Evolutionary conservation across 371 early-diverging fungal genomes (phyloP).

Genomic region (Rhizopus delemar): DNA sequence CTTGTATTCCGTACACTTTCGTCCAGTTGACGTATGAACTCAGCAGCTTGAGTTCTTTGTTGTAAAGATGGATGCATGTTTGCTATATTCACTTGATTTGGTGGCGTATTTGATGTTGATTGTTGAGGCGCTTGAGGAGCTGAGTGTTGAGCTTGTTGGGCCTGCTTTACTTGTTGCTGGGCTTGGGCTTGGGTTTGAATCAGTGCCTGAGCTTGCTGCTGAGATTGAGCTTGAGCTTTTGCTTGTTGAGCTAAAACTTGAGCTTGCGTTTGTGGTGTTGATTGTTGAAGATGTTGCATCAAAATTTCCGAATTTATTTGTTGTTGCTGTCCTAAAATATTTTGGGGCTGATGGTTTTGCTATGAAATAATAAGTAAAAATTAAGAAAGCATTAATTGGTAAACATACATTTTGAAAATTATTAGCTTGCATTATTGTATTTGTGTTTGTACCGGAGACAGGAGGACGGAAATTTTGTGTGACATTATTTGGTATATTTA

Average conservation of each 20-base stretch:
- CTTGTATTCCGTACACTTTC: slow-evolving; percentile 44
- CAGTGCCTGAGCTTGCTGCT: no score
- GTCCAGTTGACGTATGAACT: slow-evolving; percentile 46
- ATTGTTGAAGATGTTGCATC: slow-evolving; percentile 31
- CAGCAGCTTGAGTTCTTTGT: slow-evolving; percentile 35
- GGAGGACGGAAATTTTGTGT: slow-evolving; percentile 23
- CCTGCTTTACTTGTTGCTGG: slow-evolving; percentile 13
- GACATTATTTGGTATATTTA: slow-evolving; percentile 4
- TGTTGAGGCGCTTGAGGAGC: slow-evolving; percentile 22
- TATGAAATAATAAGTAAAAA: neutral
- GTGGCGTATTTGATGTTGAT: slow-evolving; percentile 5
- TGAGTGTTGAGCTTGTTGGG: slow-evolving; percentile 4
- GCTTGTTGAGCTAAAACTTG: slow-evolving; percentile 20
- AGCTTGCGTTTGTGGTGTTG: slow-evolving; percentile 1
- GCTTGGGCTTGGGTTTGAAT: slow-evolving; percentile 1
- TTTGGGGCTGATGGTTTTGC: neutral
- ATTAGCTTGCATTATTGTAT: slow-evolving; percentile 24
- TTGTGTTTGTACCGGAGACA: slow-evolving; percentile 14
- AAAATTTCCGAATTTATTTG: slow-evolving; percentile 24
- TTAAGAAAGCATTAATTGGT: neutral
- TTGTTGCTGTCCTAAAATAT: slow-evolving; percentile 10
- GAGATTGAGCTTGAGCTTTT: slow-evolving; percentile 5
- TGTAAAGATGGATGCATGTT: slow-evolving; percentile 1
- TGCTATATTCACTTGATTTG: neutral
- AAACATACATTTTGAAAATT: slow-evolving; percentile 11